Percentiles rank a stretch among this genome's conserved stretches.
Evolutionary conservation across 768 basidiomycete species (phyloP).

Genomic region (Cyclocybe aegerita): DNA sequence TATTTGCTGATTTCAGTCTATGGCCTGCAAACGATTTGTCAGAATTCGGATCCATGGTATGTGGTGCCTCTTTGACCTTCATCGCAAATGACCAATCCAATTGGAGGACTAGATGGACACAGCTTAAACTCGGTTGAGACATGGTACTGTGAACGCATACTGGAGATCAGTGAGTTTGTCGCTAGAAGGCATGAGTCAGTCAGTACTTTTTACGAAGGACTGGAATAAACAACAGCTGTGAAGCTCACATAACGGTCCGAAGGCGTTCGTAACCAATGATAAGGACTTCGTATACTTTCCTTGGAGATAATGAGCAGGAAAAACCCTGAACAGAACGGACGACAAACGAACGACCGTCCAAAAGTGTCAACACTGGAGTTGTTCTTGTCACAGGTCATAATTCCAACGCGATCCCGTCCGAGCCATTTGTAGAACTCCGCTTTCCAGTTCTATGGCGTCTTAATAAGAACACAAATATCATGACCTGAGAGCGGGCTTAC

Average conservation of each 20-base stretch:
- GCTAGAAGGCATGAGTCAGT: conserved; percentile 6
- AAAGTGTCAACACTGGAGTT: conserved; percentile 64
- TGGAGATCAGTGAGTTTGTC: conserved; percentile 25
- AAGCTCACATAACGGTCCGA: conserved; percentile 73
- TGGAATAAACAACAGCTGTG: not conserved
- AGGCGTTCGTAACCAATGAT: conserved; percentile 95
- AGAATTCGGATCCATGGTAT: not conserved
- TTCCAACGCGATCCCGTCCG: conserved; percentile 49
- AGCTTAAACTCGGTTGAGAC: not conserved
- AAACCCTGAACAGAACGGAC: not conserved
- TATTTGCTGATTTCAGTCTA: conserved; percentile 86
- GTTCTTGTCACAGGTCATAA: conserved; percentile 46
- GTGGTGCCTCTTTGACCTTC: conserved; percentile 53
- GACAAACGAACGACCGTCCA: conserved; percentile 57
- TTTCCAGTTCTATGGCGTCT: conserved; percentile 77
- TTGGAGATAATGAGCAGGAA: conserved; percentile 23
- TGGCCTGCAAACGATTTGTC: conserved; percentile 54
- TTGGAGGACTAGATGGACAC: conserved; percentile 62
- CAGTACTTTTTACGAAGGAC: not conserved
- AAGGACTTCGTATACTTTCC: conserved; percentile 79
- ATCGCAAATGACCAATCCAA: conserved; percentile 93
- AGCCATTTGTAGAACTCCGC: conserved; percentile 95
- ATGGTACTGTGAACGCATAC: conserved; percentile 10
- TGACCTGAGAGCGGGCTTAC: conserved; percentile 38
- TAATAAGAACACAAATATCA: conserved; percentile 2